These are phyloP conservation scores for Rhizoclosmatium sp. DNA, from an alignment of 192 early-diverging fungal genomes.

Conservation along the genomic window DNA sequence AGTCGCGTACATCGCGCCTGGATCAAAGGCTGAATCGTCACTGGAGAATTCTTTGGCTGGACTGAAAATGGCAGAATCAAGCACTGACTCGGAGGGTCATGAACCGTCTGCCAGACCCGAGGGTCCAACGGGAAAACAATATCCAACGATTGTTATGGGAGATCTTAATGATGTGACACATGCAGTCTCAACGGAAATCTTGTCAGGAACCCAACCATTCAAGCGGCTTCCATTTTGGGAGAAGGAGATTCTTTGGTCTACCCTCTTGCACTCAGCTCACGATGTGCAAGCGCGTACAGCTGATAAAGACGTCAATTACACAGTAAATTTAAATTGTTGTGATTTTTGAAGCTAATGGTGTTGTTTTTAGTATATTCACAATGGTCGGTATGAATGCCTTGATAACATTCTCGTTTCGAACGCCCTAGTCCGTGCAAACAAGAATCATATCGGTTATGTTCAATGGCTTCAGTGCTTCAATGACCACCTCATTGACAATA, in stretches of 20 bases:
- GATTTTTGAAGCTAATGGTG: too few species aligned
- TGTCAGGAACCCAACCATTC: slow-evolving; percentile 27
- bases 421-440: slow-evolving; percentile 21
- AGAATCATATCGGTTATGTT: slow-evolving; percentile 33
- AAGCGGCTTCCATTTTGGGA: slow-evolving; percentile 24
- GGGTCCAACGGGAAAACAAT: not conserved
- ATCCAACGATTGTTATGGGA: slow-evolving; percentile 31
- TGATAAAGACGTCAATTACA: slow-evolving; percentile 23
- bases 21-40: not conserved
- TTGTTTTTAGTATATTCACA: slow-evolving; percentile 16
- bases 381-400: slow-evolving; percentile 32
- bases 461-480: slow-evolving; percentile 36
- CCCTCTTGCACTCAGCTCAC: slow-evolving; percentile 14
- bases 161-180: slow-evolving; percentile 24
- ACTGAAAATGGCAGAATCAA: not conserved
- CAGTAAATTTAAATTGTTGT: not conserved
- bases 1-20: slow-evolving; percentile 21
- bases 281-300: slow-evolving; percentile 21
- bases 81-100: not conserved
- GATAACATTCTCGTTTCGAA: slow-evolving; percentile 34
- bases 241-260: slow-evolving; percentile 25
- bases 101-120: not conserved
- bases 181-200: slow-evolving; percentile 24
- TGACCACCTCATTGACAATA: slow-evolving; percentile 30
- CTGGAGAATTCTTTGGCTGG: not conserved